These are phyloP conservation scores for Chlorociboria aeruginascens DNA, from an alignment of 495 filamentous ascomycete genomes.

Conservation along the genomic window DNA sequence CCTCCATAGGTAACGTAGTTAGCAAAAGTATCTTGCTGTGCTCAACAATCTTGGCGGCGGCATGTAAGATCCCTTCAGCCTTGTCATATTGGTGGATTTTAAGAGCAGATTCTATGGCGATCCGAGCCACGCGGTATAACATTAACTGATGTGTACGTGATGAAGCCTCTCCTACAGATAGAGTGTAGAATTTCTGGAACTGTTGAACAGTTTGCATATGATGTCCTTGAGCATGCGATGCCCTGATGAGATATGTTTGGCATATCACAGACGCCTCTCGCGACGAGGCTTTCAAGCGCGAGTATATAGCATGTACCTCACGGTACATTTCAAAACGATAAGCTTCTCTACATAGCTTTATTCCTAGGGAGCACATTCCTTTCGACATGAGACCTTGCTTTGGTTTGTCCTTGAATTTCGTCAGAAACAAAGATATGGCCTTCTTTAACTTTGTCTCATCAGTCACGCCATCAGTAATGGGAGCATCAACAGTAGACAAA, in stretches of 20 bases:
- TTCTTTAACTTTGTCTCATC: conserved; percentile 11
- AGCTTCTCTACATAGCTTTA: conserved; percentile 20
- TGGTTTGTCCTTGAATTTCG: conserved; percentile 21
- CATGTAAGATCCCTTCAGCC: conserved; percentile 9
- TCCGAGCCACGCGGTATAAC: conserved; percentile 1
- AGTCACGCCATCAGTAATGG: background rate
- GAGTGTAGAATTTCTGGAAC: conserved; percentile 23
- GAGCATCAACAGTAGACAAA: conserved; percentile 1
- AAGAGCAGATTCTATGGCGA: conserved; percentile 10
- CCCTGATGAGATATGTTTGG: conserved; percentile 20
- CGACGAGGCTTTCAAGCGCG: conserved; percentile 15
- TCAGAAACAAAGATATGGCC: conserved; percentile 25
- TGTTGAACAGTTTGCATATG: conserved; percentile 23
- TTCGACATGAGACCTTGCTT: background rate
- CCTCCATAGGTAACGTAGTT: conserved; percentile 10
- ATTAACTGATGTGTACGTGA: conserved; percentile 12
- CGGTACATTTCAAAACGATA: conserved; percentile 14
- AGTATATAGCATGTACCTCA: conserved; percentile 20
- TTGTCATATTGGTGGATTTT: background rate
- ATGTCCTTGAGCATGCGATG: conserved; percentile 16
- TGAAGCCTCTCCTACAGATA: background rate
- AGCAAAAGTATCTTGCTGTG: background rate
- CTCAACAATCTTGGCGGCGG: conserved; percentile 7
- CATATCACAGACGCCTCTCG: conserved; percentile 8
- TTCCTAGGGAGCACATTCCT: conserved; percentile 15